Evolutionary conservation across 106 monocot genomes (phyloP).

Genomic region (Allium sativum): DNA sequence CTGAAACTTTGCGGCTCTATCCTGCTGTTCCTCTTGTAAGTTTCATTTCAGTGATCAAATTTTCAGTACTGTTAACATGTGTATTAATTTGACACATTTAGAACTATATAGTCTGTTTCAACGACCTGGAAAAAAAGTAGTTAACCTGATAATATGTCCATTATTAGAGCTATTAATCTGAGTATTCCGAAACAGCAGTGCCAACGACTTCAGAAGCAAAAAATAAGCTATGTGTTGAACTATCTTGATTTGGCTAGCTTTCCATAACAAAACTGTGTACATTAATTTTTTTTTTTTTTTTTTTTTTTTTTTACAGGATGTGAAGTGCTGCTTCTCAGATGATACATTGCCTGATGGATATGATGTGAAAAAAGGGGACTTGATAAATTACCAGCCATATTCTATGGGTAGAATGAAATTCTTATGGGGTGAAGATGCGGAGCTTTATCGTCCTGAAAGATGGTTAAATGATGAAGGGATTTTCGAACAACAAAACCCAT

Average conservation of each 20-base stretch:
- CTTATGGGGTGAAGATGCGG: slow-evolving; percentile 30
- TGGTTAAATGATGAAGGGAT: slow-evolving; percentile 16
- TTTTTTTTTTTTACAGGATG: slow-evolving; percentile 4
- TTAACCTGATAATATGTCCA: no score
- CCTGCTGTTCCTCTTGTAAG: slow-evolving; percentile 57
- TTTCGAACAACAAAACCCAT: slow-evolving; percentile 14
- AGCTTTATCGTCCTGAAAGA: slow-evolving; percentile 23
- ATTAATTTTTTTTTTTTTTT: background rate
- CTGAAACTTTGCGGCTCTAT: slow-evolving; percentile 56
- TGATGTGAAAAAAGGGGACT: slow-evolving; percentile 17
- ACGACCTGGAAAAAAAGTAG: no score
- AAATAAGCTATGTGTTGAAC: background rate
- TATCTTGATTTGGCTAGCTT: no score
- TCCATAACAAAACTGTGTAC: background rate
- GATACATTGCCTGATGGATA: slow-evolving; percentile 20
- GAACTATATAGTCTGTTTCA: no score
- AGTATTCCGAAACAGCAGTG: no score
- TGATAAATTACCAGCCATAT: slow-evolving; percentile 7
- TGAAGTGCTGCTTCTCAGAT: slow-evolving; percentile 10
- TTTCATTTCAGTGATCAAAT: no score
- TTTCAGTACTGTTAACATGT: no score
- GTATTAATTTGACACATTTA: no score
- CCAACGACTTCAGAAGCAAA: background rate
- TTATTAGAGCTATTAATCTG: no score
- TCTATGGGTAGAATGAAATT: slow-evolving; percentile 31